Conservation (phyloP, 306 rosid genomes). For the Trifolium repens region DNA sequence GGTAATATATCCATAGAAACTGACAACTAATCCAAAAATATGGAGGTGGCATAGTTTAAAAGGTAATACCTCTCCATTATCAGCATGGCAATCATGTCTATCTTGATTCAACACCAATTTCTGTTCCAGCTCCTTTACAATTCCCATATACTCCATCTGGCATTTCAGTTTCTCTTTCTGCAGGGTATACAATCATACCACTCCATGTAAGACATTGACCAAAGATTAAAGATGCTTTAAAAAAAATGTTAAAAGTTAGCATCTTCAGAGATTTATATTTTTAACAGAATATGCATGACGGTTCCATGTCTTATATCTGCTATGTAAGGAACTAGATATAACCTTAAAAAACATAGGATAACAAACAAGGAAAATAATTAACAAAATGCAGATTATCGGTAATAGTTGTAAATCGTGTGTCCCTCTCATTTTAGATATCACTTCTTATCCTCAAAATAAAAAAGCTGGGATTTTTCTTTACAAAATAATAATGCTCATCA, state of each 20-base stretch:
- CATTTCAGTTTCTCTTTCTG: slow-evolving; percentile 89
- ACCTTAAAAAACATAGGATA: slow-evolving; percentile 11
- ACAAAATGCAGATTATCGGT: slow-evolving; percentile 22
- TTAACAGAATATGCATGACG: slow-evolving; percentile 22
- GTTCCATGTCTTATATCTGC: slow-evolving; percentile 8
- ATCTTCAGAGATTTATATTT: slow-evolving; percentile 22
- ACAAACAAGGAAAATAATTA: neutral
- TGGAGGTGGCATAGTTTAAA: slow-evolving; percentile 28
- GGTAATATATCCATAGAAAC: neutral
- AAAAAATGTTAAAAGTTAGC: slow-evolving; percentile 4
- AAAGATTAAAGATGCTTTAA: slow-evolving; percentile 11
- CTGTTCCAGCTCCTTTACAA: slow-evolving; percentile 93
- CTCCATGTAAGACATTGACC: slow-evolving; percentile 29
- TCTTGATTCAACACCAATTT: slow-evolving; percentile 84
- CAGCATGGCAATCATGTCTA: slow-evolving; percentile 54
- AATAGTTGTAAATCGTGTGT: slow-evolving; percentile 12
- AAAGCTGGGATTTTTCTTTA: neutral
- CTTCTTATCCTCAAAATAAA: slow-evolving; percentile 29
- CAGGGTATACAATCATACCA: slow-evolving; percentile 43
- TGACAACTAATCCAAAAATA: slow-evolving; percentile 10
- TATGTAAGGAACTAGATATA: neutral
- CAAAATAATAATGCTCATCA: neutral
- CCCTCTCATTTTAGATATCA: slow-evolving; percentile 19
- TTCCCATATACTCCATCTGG: slow-evolving; percentile 97
- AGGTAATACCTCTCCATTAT: slow-evolving; percentile 65